These are phyloP conservation scores for Phytomonas francai DNA, from an alignment of 208 protist genomes.

Conservation along the genomic window DNA sequence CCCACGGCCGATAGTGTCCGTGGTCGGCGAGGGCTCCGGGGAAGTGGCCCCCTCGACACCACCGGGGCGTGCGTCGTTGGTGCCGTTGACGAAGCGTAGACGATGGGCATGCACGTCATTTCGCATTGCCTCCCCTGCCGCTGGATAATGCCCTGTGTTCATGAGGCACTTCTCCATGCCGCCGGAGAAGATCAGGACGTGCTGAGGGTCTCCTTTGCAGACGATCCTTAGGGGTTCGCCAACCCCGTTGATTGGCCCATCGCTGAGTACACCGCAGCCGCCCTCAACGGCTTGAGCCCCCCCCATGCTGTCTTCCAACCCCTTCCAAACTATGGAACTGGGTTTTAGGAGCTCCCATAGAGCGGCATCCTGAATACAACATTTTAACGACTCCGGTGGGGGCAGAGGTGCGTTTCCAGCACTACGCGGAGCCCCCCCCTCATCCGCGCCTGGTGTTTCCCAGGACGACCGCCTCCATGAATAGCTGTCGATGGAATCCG, in stretches of 20 bases:
- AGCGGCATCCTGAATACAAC: neutral
- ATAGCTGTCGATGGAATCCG: slow-evolving; percentile 61
- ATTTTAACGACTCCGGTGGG: slow-evolving; percentile 17
- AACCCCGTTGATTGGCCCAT: slow-evolving; percentile 26
- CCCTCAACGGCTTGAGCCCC: neutral
- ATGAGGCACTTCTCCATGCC: slow-evolving; percentile 82
- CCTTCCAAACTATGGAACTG: neutral
- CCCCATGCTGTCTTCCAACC: neutral
- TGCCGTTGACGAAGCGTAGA: slow-evolving; percentile 30
- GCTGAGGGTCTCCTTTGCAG: slow-evolving; percentile 23
- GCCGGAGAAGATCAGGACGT: slow-evolving; percentile 58
- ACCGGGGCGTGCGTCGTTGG: neutral
- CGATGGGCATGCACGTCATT: slow-evolving; percentile 60
- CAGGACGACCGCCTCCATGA: slow-evolving; percentile 29
- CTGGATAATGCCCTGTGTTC: slow-evolving; percentile 83
- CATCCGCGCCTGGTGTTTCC: neutral
- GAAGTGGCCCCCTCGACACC: slow-evolving; percentile 4
- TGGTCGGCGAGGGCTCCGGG: neutral
- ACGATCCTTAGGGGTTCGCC: slow-evolving; percentile 56
- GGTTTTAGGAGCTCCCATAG: neutral
- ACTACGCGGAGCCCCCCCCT: neutral
- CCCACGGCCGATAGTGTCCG: slow-evolving; percentile 20
- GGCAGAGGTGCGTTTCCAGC: slow-evolving; percentile 2
- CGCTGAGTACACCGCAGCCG: neutral
- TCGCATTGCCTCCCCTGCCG: slow-evolving; percentile 42